Evolutionary conservation across 2,329 filamentous ascomycete genomes (phyloP), one percentile per base, ranked within the genome.

Genomic region (Lanzia echinophila): DNA sequence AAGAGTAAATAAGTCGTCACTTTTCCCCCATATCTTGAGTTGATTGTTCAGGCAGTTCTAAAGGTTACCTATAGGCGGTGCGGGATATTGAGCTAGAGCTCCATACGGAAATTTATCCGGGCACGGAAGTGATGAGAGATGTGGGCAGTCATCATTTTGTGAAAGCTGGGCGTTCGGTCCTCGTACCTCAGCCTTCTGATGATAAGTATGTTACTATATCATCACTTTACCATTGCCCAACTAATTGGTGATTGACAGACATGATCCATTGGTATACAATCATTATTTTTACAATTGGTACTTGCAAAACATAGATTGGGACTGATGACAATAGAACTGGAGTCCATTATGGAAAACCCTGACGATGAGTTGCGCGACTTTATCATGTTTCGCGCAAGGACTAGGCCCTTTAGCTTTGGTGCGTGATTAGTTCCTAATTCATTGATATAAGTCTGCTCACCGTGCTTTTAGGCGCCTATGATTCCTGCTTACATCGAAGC

Each of bases 111-210:
- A 67, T 67, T 12, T 62, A 65, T 46, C 66, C 64, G 10, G 63
- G 66, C 7, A 67, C 63, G 15, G 71, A 73, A 64, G 68, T 72
- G 53, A 73, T 73, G 71, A 65, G 62, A 36, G 70, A 86, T 71
- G 75, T 84, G 36, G 81, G 79, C 19, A 70, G 71, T 1, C 79
- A 83, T 67, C 82, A 84, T 66, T 86, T 86, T 62, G 79, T 85
- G 62, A 85, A 84, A 62, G 67, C 68, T 20, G 65, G 67, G 20
- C 69, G 73, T 33, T 75, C 77, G 4, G 71, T 78, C 15, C 64
- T 78, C 7, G 68, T 77, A n/a, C 76, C 76, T 7, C 70, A 72
- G 47, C 76, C 76, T 0, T 73, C 72, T 20, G 68, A 71, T 41
- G 71, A 77, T 56, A 67, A 73, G 4, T 41, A 49, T 13, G 11